Conservation (phyloP, 202 grass and related monocot species). For the Schoenoplectus triqueter region DNA sequence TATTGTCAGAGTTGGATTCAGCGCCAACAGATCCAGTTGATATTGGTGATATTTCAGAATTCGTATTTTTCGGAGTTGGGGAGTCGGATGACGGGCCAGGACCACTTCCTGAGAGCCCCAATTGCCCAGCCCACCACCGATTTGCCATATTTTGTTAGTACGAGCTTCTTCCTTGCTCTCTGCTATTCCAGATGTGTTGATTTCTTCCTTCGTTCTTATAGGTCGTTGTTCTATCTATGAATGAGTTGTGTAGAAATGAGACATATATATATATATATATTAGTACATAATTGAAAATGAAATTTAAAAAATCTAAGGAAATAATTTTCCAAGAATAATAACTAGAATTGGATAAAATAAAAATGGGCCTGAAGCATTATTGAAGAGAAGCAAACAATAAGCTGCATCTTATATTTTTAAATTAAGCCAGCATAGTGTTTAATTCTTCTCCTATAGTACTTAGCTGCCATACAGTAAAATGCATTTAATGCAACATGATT, state of each 20-base stretch:
- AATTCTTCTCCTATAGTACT: background rate
- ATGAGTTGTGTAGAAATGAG: background rate
- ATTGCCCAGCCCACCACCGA: constrained; percentile 71
- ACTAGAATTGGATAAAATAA: background rate
- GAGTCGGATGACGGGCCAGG: constrained; percentile 37
- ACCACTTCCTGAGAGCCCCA: constrained; percentile 39
- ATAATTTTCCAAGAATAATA: too few species aligned
- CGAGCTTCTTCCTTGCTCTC: constrained; percentile 7
- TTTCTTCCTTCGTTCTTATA: background rate
- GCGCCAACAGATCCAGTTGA: constrained; percentile 30
- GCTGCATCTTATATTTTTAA: background rate
- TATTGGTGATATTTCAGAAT: constrained; percentile 48
- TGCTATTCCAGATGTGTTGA: constrained; percentile 17
- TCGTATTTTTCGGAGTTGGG: constrained; percentile 11
- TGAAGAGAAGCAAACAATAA: background rate
- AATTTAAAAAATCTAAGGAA: too few species aligned
- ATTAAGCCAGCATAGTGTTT: background rate
- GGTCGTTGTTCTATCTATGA: constrained; percentile 39
- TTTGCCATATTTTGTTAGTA: constrained; percentile 56
- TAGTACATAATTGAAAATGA: too few species aligned
- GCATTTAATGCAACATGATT: background rate
- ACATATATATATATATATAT: too few species aligned
- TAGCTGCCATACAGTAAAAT: background rate
- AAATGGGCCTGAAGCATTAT: background rate
- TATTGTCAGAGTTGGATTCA: constrained; percentile 19